These are phyloP conservation scores for Tuber calosporum DNA, from an alignment of 495 filamentous ascomycete genomes.

Conservation along the genomic window DNA sequence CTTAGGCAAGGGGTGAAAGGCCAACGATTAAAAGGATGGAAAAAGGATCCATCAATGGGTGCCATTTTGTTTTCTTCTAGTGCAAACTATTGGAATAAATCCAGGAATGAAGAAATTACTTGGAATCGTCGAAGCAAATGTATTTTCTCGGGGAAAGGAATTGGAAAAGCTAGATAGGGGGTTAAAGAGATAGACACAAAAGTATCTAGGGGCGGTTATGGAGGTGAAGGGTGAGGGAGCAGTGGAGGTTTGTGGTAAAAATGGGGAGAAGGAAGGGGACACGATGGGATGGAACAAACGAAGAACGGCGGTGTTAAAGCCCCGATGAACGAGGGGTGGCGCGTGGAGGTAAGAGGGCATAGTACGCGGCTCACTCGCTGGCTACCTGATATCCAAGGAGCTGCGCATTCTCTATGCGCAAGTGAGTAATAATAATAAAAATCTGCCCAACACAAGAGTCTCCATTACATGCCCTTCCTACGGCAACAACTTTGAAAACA, in stretches of 20 bases:
- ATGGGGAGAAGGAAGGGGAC: not conserved
- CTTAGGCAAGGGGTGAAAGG: conserved; percentile 34
- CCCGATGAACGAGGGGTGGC: not conserved
- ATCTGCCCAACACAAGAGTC: conserved; percentile 3
- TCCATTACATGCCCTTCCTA: conserved; percentile 7
- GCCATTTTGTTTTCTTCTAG: conserved; percentile 15
- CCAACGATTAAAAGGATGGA: conserved; percentile 39
- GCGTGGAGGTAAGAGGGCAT: conserved; percentile 2
- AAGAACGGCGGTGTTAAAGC: not conserved
- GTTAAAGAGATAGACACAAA: not conserved
- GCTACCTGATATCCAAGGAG: not conserved
- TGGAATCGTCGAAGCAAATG: not conserved
- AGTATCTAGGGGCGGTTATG: not conserved
- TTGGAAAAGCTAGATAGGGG: not conserved
- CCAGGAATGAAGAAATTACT: not conserved
- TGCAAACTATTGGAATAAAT: not conserved
- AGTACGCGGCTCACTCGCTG: conserved; percentile 4
- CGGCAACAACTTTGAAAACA: not conserved
- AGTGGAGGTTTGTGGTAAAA: not conserved
- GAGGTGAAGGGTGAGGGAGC: not conserved
- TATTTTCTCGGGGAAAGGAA: not conserved
- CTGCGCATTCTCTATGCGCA: not conserved
- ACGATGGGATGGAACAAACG: not conserved
- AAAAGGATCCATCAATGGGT: conserved; percentile 29
- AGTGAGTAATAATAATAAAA: conserved; percentile 7